Evolutionary conservation across 2,329 filamentous ascomycete genomes (phyloP).

Genomic region (Colletotrichum somersetense): DNA sequence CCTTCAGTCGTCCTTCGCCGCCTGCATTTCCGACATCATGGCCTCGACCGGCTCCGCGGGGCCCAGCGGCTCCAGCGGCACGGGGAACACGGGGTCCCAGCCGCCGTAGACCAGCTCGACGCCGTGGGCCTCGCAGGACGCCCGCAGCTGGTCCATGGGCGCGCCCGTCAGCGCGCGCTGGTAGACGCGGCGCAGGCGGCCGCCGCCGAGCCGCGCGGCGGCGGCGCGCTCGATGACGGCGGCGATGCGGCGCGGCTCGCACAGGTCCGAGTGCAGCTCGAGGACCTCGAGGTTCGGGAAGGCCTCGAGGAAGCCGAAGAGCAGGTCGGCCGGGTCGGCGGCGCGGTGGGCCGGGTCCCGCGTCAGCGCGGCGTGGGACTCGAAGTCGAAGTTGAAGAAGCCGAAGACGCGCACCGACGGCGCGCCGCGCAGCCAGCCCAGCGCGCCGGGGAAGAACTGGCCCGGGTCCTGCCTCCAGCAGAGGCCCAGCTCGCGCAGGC

Average conservation of each 20-base stretch:
- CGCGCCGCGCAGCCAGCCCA: slow-evolving; percentile 53
- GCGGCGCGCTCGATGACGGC: slow-evolving; percentile 30
- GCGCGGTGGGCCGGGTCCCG: slow-evolving; percentile 31
- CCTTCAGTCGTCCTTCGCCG: neutral
- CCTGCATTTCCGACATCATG: neutral
- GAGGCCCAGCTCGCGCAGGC: slow-evolving; percentile 49
- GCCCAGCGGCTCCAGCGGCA: slow-evolving; percentile 25
- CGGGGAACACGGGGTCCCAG: slow-evolving; percentile 33
- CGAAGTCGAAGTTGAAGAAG: slow-evolving; percentile 53
- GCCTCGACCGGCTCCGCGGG: slow-evolving; percentile 21
- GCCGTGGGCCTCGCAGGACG: slow-evolving; percentile 24
- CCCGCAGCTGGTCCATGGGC: slow-evolving; percentile 34
- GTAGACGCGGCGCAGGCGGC: slow-evolving; percentile 31
- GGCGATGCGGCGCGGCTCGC: slow-evolving; percentile 13
- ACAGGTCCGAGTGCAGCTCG: slow-evolving; percentile 35
- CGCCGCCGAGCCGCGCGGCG: slow-evolving; percentile 16
- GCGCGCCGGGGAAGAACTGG: slow-evolving; percentile 48
- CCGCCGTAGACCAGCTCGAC: slow-evolving; percentile 35
- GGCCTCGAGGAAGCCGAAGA: slow-evolving; percentile 41
- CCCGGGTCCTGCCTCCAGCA: slow-evolving; percentile 43
- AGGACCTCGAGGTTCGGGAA: slow-evolving; percentile 43
- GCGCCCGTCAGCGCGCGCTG: slow-evolving; percentile 35
- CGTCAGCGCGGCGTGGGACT: slow-evolving; percentile 39
- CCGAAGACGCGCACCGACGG: slow-evolving; percentile 51
- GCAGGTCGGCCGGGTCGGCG: slow-evolving; percentile 24